phyloP scores from a whole-genome alignment of 1,284 basidiomycete species.

The Cutaneotrichosporon dermatis region DNA sequence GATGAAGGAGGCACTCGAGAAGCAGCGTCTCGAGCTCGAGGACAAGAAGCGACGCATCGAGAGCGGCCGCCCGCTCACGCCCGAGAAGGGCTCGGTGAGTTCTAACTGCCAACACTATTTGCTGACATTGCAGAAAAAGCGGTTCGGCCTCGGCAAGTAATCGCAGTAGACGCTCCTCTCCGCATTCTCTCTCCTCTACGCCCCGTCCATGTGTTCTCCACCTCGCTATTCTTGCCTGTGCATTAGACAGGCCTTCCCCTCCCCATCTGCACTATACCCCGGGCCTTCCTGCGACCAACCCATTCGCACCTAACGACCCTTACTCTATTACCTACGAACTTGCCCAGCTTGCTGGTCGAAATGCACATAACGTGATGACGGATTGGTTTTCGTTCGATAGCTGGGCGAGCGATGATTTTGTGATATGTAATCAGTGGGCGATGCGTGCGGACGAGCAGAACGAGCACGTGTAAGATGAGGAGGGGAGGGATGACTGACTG shows the following conservation, averaged over 20 bases:
- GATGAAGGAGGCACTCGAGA: conserved; percentile 98
- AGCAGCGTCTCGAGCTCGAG: conserved; percentile 89
- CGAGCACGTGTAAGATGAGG: too few species aligned
- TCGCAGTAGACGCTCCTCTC: too few species aligned
- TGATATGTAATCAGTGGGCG: too few species aligned
- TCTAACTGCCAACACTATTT: background rate
- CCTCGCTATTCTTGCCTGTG: conserved; percentile 4
- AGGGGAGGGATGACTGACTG: too few species aligned
- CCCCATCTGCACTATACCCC: conserved; percentile 16
- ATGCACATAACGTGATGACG: conserved; percentile 25
- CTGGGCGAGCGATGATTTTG: too few species aligned
- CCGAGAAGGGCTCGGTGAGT: conserved; percentile 66
- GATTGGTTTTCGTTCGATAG: background rate
- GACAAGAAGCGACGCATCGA: conserved; percentile 98
- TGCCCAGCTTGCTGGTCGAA: conserved; percentile 21
- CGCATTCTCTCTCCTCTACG: conserved; percentile 1
- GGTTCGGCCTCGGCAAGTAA: conserved; percentile 47
- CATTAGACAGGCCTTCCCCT: background rate
- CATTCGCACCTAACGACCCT: conserved; percentile 21
- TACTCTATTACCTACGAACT: conserved; percentile 21
- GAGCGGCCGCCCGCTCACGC: conserved; percentile 86
- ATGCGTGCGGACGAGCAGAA: too few species aligned
- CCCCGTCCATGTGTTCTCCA: conserved; percentile 2
- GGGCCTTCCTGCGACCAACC: conserved; percentile 18
- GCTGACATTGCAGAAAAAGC: conserved; percentile 37